A percentile compares a stretch with the other conserved stretches of the same genome.
Conservation (phyloP, 2,329 filamentous ascomycete genomes). For the Didymosphaeria variabile region DNA sequence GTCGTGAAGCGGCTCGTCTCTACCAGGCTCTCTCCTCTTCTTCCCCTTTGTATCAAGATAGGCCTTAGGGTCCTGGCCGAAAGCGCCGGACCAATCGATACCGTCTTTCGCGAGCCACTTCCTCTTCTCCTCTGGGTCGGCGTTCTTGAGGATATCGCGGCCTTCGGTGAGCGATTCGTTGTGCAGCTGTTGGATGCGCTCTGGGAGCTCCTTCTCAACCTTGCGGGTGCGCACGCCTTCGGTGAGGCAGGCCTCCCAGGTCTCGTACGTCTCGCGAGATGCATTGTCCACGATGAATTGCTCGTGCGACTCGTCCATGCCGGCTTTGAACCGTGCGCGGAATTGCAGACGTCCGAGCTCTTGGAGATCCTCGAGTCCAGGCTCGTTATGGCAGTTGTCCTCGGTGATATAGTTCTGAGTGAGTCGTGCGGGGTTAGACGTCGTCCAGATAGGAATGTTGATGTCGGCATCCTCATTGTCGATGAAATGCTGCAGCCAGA, state of each 20-base stretch:
- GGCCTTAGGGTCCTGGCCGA: slow-evolving; percentile 76
- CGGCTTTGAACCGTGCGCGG: slow-evolving; percentile 83
- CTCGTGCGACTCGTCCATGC: slow-evolving; percentile 86
- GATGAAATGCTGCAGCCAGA: slow-evolving; percentile 87
- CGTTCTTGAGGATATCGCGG: slow-evolving; percentile 80
- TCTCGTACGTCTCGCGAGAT: slow-evolving; percentile 90
- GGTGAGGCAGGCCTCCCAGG: slow-evolving; percentile 89
- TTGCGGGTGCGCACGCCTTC: slow-evolving; percentile 81
- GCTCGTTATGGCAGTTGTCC: slow-evolving; percentile 72
- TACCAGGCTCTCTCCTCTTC: slow-evolving; percentile 66
- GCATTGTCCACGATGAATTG: slow-evolving; percentile 87
- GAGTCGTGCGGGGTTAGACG: slow-evolving; percentile 75
- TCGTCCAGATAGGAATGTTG: slow-evolving; percentile 91
- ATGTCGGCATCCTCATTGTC: slow-evolving; percentile 82
- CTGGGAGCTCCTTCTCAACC: slow-evolving; percentile 78
- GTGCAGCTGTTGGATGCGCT: slow-evolving; percentile 77
- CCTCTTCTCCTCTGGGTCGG: slow-evolving; percentile 74
- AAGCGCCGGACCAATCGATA: slow-evolving; percentile 86
- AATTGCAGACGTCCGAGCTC: slow-evolving; percentile 86
- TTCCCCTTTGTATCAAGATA: slow-evolving; percentile 63
- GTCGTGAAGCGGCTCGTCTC: slow-evolving; percentile 61
- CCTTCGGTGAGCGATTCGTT: slow-evolving; percentile 81
- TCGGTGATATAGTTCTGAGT: slow-evolving; percentile 94
- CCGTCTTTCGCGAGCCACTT: slow-evolving; percentile 83
- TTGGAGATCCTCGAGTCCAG: slow-evolving; percentile 77